Conservation (phyloP, 2,329 filamentous ascomycete species). For the Fusarium bactridioides region DNA sequence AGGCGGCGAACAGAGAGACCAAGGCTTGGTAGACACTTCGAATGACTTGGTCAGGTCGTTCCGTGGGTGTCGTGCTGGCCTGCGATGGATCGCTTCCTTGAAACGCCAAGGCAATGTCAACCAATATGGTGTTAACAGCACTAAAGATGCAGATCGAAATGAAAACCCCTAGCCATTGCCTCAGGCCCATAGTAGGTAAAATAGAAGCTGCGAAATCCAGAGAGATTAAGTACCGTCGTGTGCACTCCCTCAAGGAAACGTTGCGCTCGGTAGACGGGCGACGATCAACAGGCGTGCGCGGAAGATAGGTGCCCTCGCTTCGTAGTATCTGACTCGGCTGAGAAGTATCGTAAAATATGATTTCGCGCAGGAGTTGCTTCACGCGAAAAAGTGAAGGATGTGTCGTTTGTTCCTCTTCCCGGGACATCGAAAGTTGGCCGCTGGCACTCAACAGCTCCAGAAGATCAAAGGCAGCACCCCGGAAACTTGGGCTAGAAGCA, state of each 20-base stretch:
- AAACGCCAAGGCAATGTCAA: slow-evolving; percentile 49
- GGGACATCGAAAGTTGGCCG: slow-evolving; percentile 56
- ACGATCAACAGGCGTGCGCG: slow-evolving; percentile 49
- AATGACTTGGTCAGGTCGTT: slow-evolving; percentile 45
- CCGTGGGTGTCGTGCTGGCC: slow-evolving; percentile 5
- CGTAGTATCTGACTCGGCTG: slow-evolving; percentile 55
- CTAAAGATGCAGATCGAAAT: slow-evolving; percentile 67
- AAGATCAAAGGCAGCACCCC: slow-evolving; percentile 58
- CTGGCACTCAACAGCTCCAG: slow-evolving; percentile 62
- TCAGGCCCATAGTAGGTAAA: slow-evolving; percentile 49
- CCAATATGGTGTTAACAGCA: slow-evolving; percentile 60
- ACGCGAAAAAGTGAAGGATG: slow-evolving; percentile 62
- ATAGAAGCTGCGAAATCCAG: slow-evolving; percentile 57
- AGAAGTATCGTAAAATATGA: slow-evolving; percentile 61
- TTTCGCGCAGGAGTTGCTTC: slow-evolving; percentile 64
- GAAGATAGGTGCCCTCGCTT: slow-evolving; percentile 28
- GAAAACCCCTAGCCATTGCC: slow-evolving; percentile 61
- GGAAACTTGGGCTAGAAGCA: slow-evolving; percentile 60
- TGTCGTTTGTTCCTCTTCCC: slow-evolving; percentile 57
- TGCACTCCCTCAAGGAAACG: slow-evolving; percentile 58
- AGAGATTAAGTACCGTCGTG: slow-evolving; percentile 60
- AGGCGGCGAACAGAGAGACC: slow-evolving; percentile 57
- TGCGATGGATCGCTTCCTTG: slow-evolving; percentile 16
- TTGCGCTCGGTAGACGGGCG: slow-evolving; percentile 57
- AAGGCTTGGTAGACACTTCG: slow-evolving; percentile 61